Percentiles rank a stretch among this genome's conserved stretches.
These are phyloP conservation scores for Lactarius hengduanensis DNA, from an alignment of 768 basidiomycete species.

Conservation along the genomic window DNA sequence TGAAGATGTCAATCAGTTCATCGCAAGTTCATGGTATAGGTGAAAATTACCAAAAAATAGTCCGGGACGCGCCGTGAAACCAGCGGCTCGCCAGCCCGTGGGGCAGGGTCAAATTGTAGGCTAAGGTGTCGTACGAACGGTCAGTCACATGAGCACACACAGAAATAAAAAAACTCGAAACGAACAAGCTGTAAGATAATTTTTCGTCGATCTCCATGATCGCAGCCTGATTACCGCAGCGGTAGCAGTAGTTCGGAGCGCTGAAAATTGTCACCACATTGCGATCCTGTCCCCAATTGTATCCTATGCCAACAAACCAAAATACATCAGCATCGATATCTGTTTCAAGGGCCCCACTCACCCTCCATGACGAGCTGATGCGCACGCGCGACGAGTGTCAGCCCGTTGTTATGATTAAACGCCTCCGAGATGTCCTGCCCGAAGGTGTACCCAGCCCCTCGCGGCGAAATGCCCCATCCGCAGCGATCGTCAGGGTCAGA, in stretches of 20 bases:
- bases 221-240: conserved; percentile 98
- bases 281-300: conserved; percentile 98
- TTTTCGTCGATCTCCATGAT: conserved; percentile 99
- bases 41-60: conserved; percentile 76
- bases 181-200: conserved; percentile 89
- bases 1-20: background rate
- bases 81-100: conserved; percentile 96
- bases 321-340: background rate
- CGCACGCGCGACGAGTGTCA: conserved; percentile 92
- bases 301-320: conserved; percentile 46
- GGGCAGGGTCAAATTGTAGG: conserved; percentile 99
- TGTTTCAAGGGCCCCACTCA: conserved; percentile 38
- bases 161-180: conserved; percentile 29
- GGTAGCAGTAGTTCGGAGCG: conserved; percentile 99
- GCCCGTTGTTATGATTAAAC: conserved; percentile 98
- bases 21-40: background rate
- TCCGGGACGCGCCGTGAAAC: conserved; percentile 94
- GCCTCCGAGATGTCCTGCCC: conserved; percentile 99
- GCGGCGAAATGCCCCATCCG: conserved; percentile 98
- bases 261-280: conserved; percentile 99
- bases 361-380: conserved; percentile 98
- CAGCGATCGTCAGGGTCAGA: conserved; percentile 99
- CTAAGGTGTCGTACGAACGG: conserved; percentile 40
- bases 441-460: conserved; percentile 98
- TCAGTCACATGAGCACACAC: conserved; percentile 16